Evolutionary conservation across 106 monocot genomes (phyloP), one percentile per base, ranked within the genome.

Genomic region (Phalaenopsis aphrodite): DNA sequence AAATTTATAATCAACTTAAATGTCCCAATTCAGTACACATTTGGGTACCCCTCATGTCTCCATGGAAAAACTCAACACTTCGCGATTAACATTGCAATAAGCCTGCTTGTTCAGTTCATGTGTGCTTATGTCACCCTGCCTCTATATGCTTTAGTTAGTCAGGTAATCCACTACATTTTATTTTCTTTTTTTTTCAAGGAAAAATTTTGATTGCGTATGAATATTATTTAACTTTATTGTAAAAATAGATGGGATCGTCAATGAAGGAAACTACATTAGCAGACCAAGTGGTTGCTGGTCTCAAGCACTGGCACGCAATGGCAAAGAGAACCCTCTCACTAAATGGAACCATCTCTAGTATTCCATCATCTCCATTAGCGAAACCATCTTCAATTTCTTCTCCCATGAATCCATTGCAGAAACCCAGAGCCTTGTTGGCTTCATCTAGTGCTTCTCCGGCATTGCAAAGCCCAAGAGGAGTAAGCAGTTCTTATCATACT

Each of bases 121-220:
- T 86, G 88, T 76, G 84, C 88, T 1, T 88, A 91, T 68, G 56
- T 83, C 1, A 88, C 86, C 15, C 85, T 91, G 11, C 91, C 91
- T 46, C 83, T 91, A 0, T 86, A 88, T 77, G 86, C 84, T 2
- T 80, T 88, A 17, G 91, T 91, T 21, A 72, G 86, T 55, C 88
- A 86, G 88, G 91, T 88, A 84, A 87, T 65, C 24, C 5, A 21
- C 5, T n/a, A 61, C 21, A 61, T 21, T 21, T n/a, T 5, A 19
- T 5, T 61, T 1, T 18, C 1, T 61, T 17, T 61, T 19, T 30
- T 30, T 30, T 30, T 30, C 30, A 30, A 30, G 24, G 8, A 14
- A 12, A 52, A 52, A 52, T 12, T 52, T 52, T 52, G 52, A 12
- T 52, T 12, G 12, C 52, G 3, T 12, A 52, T 52, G 52, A 10